Evolutionary conservation across 2,329 filamentous ascomycete species (phyloP), one percentile per base, ranked within the genome.

Genomic region (Sporothrix euskadiensis): DNA sequence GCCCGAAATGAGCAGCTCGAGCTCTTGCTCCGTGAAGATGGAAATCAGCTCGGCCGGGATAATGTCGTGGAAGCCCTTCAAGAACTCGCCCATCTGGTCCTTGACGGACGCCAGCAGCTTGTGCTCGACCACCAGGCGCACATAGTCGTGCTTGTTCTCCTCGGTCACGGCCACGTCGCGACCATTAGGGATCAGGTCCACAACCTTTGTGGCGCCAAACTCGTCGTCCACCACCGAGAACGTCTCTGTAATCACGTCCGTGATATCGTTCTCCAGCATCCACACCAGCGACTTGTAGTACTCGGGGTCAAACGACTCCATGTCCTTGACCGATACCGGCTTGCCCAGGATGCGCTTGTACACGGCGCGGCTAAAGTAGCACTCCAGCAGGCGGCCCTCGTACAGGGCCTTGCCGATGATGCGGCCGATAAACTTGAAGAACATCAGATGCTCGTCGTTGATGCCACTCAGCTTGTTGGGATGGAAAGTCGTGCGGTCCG

Each of bases 261-360:
- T 97, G 78, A 99, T 99, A 80, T 99, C 95, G 79, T 99, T 98
- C 80, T 97, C 93, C 73, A 98, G 87, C 90, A 99, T 98, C 97
- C 97, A 99, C 75, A 96, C 90, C 30, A 99, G 88, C 16, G 95
- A 98, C 82, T 98, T 99, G 89, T 98, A 98, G 84, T 99, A 99
- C 79, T 99, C 95, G 3, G 97, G 91, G 81, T 99, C 96, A 75
- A 99, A 92, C 30, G 94, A 98, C 82, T 99, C 96, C 94, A 99
- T 98, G 79, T 99, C 96, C 85, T 99, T 99, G 82, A 99, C 92
- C 9, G 94, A 98, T 56, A 98, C 95, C 3, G 93, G 90, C 81
- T 97, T 97, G 80, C 96, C 93, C 39, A 99, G 89, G 76, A 99
- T 98, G 77, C 94, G 92, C 85, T 98, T 98, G 87, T 99, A 99